These are phyloP conservation scores for Sclerotinia borealis DNA, from an alignment of 2,329 filamentous ascomycete species.

Conservation along the genomic window DNA sequence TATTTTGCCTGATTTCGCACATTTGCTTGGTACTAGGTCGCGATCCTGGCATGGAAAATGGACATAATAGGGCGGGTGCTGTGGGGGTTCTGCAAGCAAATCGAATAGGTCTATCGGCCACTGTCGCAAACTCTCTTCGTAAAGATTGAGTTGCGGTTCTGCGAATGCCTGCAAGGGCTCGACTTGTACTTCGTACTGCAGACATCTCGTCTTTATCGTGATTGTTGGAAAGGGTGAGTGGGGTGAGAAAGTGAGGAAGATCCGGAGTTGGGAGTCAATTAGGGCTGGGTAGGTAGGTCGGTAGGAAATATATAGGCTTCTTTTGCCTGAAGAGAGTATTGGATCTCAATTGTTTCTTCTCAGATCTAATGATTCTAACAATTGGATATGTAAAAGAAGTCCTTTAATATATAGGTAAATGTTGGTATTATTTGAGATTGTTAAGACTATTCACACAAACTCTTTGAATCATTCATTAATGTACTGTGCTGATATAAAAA, in stretches of 20 bases:
- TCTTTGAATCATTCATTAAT: not conserved
- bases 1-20: constrained; percentile 3
- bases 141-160: constrained; percentile 15
- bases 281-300: not conserved
- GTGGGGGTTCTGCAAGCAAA: constrained; percentile 5
- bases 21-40: constrained; percentile 7
- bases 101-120: constrained; percentile 10
- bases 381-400: not conserved
- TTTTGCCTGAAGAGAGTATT: not conserved
- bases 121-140: constrained; percentile 12
- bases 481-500: constrained; percentile 7
- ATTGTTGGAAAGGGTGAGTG: not conserved
- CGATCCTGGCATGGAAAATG: constrained; percentile 1
- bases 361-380: not conserved
- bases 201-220: constrained; percentile 15
- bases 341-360: not conserved
- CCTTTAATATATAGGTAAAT: not conserved
- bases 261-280: not conserved
- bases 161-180: constrained; percentile 10
- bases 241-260: not conserved
- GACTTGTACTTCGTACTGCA: constrained; percentile 12
- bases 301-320: not conserved
- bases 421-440: not conserved
- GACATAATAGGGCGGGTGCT: constrained; percentile 1
- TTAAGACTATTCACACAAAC: not conserved